These are phyloP conservation scores for Carex littledalei DNA, from an alignment of 176 grass and related monocot species.

Conservation along the genomic window DNA sequence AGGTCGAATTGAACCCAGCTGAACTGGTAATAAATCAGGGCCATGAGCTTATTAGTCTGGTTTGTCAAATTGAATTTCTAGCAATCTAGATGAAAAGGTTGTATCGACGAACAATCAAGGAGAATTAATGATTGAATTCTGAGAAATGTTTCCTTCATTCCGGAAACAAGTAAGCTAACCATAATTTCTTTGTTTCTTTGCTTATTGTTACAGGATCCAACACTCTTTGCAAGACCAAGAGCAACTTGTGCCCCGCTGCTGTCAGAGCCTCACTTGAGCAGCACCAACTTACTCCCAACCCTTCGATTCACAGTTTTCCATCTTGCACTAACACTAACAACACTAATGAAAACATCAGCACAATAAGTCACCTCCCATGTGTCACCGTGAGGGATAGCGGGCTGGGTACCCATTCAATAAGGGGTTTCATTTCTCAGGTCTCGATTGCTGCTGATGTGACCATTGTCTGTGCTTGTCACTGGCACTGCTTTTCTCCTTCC, in stretches of 20 bases:
- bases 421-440: conserved; percentile 23
- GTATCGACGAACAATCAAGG: neutral
- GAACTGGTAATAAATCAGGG: neutral
- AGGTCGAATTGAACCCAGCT: neutral
- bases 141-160: neutral
- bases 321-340: neutral
- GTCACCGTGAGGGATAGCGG: conserved; percentile 15
- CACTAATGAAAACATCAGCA: neutral
- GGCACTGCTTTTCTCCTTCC: conserved; percentile 15
- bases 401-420: neutral
- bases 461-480: conserved; percentile 35
- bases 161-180: neutral
- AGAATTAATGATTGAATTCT: too few relatives aligned
- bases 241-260: neutral
- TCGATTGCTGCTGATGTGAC: neutral
- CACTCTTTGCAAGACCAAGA: neutral
- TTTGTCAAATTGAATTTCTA: neutral
- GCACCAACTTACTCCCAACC: neutral
- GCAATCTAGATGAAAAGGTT: neutral
- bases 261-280: neutral
- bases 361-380: neutral
- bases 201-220: neutral
- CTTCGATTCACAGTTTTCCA: neutral
- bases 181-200: neutral
- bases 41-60: neutral